Conservation (phyloP, 2,329 filamentous ascomycete genomes). For the Aureobasidium sp. region DNA sequence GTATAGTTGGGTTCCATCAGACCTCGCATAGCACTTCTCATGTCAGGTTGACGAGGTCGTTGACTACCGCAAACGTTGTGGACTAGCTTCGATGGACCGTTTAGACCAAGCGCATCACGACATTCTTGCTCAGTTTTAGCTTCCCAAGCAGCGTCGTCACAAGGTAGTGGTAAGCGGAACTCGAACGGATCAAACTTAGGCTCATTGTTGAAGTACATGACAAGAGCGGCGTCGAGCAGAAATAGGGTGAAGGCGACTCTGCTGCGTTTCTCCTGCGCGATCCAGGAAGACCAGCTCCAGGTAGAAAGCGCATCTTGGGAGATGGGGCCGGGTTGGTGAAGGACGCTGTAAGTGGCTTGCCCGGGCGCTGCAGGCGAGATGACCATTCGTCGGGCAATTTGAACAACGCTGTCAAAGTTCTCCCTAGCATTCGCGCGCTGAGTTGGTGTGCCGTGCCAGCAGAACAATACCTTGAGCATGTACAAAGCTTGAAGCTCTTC, state of each 20-base stretch:
- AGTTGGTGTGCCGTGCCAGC: conserved; percentile 60
- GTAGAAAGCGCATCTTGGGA: conserved; percentile 40
- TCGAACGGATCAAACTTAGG: conserved; percentile 57
- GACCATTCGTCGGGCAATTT: conserved; percentile 48
- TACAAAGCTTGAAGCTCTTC: conserved; percentile 61
- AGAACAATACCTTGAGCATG: conserved; percentile 52
- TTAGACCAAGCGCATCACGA: conserved; percentile 55
- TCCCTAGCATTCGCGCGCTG: conserved; percentile 57
- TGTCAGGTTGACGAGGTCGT: conserved; percentile 54
- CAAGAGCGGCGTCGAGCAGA: conserved; percentile 54
- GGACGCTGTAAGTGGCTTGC: conserved; percentile 44
- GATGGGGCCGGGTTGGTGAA: conserved; percentile 45
- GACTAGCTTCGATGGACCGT: conserved; percentile 48
- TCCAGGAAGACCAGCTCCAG: conserved; percentile 60
- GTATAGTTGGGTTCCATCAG: conserved; percentile 51
- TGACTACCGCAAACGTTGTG: conserved; percentile 55
- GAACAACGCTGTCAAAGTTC: conserved; percentile 50
- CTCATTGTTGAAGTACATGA: conserved; percentile 62
- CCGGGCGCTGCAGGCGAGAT: conserved; percentile 45
- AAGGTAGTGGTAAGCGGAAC: conserved; percentile 58
- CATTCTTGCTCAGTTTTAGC: conserved; percentile 51
- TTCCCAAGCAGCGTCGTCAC: conserved; percentile 67
- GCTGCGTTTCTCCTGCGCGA: conserved; percentile 61
- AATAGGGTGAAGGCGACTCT: conserved; percentile 58
- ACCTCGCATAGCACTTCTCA: conserved; percentile 52